Evolutionary conservation across 371 early-diverging fungal species (phyloP).

Genomic region (Mycotypha africana): DNA sequence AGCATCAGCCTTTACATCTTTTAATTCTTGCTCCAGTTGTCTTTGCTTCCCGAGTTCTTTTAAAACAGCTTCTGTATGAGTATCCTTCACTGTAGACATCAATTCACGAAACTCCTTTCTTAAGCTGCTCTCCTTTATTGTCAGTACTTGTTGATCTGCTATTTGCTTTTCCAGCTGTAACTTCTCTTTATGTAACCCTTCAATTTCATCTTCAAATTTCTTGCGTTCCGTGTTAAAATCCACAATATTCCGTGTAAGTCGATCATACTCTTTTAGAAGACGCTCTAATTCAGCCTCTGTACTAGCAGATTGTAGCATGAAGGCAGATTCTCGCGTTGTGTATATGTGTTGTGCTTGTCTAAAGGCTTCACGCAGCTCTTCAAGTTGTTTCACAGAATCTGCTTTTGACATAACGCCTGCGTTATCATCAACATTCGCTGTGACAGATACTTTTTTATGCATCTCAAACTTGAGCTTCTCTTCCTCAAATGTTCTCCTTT

Average conservation of each 20-base stretch:
- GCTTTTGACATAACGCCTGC: too few species aligned
- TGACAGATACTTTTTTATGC: too few species aligned
- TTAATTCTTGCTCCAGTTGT: conserved; percentile 31
- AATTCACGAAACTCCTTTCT: conserved; percentile 53
- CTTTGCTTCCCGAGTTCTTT: conserved; percentile 33
- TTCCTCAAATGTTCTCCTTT: too few species aligned
- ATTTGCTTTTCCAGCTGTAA: conserved; percentile 24
- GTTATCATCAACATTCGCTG: too few species aligned
- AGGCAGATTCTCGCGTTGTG: conserved; percentile 28
- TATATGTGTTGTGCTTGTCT: conserved; percentile 22
- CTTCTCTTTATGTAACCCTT: conserved; percentile 17
- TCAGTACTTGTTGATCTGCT: conserved; percentile 22
- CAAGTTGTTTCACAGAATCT: background rate
- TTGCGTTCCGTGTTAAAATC: conserved; percentile 42
- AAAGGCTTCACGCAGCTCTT: background rate
- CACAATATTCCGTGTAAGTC: conserved; percentile 40
- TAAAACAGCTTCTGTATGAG: conserved; percentile 37
- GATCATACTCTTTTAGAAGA: conserved; percentile 42
- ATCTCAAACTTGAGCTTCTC: too few species aligned
- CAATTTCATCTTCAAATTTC: conserved; percentile 21
- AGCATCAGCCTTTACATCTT: conserved; percentile 41
- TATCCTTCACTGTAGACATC: conserved; percentile 42
- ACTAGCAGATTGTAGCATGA: conserved; percentile 30
- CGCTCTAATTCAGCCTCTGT: conserved; percentile 37
- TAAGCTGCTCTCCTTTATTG: conserved; percentile 29